Evolutionary conservation across 768 basidiomycete genomes (phyloP).

Genomic region (Russula lepida): DNA sequence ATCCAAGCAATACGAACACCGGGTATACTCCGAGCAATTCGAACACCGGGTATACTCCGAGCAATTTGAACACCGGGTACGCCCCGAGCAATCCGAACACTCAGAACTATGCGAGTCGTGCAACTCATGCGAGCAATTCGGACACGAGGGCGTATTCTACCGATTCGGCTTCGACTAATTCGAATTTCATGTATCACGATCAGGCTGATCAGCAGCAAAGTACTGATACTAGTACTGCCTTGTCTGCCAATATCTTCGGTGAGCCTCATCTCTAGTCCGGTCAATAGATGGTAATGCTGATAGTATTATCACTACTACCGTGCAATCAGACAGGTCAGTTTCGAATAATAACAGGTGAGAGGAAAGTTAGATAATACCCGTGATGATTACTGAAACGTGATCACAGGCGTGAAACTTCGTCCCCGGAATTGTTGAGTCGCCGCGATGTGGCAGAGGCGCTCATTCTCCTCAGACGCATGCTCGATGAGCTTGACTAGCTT

Average conservation of each 20-base stretch:
- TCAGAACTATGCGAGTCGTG: too few species aligned
- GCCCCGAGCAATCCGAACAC: too few species aligned
- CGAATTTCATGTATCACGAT: too few species aligned
- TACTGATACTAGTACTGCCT: too few species aligned
- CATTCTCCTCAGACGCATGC: background rate
- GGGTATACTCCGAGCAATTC: too few species aligned
- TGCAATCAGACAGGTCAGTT: background rate
- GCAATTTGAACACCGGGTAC: too few species aligned
- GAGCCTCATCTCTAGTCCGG: background rate
- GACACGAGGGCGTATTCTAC: too few species aligned
- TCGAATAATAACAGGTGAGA: background rate
- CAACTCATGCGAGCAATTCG: too few species aligned
- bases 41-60: too few species aligned
- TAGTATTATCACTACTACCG: background rate
- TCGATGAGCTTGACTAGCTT: background rate
- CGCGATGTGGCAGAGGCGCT: background rate
- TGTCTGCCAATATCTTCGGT: background rate
- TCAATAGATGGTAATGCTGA: background rate
- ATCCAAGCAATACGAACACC: too few species aligned
- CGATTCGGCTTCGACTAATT: too few species aligned
- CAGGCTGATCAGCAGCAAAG: too few species aligned
- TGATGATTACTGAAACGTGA: background rate
- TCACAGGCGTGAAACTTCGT: background rate
- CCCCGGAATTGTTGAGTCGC: background rate
- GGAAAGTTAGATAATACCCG: background rate